A percentile compares a stretch with the other conserved stretches of the same genome.
phyloP scores from a whole-genome alignment of 495 filamentous ascomycete species.

The Neurospora sp. region DNA sequence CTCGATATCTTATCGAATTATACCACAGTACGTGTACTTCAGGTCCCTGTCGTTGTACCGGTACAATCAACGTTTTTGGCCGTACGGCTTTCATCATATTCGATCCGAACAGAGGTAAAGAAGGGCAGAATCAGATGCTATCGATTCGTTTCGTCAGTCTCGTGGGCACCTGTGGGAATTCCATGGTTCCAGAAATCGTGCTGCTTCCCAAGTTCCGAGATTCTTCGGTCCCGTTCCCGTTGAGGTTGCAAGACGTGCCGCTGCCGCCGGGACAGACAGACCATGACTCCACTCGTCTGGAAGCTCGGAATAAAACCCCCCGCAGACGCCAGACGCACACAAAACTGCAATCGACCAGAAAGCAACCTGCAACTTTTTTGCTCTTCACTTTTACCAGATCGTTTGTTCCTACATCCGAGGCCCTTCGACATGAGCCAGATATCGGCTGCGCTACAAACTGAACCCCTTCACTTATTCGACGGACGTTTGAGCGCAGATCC shows the following conservation, averaged over 20 bases:
- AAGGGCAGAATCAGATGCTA: neutral
- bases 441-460: neutral
- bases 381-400: neutral
- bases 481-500: neutral
- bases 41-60: neutral
- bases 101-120: neutral
- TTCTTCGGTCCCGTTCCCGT: neutral
- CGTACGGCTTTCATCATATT: neutral
- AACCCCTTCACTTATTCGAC: neutral
- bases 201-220: neutral
- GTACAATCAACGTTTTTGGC: too few relatives aligned
- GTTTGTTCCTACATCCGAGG: neutral
- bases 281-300: neutral
- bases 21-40: neutral
- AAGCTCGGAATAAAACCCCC: neutral
- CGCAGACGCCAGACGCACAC: neutral
- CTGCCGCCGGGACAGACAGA: neutral
- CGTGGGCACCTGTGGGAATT: neutral
- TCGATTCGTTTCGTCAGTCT: neutral
- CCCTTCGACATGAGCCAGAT: neutral
- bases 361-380: neutral
- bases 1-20: neutral
- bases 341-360: neutral
- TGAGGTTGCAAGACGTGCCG: neutral
- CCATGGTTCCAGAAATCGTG: neutral